Conservation (phyloP, 1,139 yeast genomes). For the Pneumocystis oryctolagi region DNA sequence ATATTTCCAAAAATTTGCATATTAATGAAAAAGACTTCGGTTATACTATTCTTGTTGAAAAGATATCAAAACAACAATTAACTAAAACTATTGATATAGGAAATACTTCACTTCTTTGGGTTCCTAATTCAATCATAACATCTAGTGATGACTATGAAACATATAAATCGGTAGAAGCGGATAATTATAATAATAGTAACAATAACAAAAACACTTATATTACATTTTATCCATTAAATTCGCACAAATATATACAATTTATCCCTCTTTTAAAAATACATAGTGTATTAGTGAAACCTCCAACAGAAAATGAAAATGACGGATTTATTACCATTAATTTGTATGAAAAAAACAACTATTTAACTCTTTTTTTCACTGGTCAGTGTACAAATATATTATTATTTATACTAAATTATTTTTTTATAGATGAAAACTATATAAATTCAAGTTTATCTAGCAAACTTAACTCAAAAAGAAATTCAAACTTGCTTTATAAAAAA, state of each 20-base stretch:
- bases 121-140: conserved; percentile 43
- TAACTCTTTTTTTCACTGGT: conserved; percentile 77
- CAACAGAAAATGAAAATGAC: conserved; percentile 79
- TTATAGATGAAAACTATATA: conserved; percentile 48
- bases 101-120: conserved; percentile 57
- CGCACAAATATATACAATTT: conserved; percentile 26
- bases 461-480: conserved; percentile 35
- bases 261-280: conserved; percentile 46
- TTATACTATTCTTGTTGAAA: background rate
- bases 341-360: conserved; percentile 48
- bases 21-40: background rate
- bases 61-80: background rate
- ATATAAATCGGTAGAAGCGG: conserved; percentile 41
- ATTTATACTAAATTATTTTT: background rate
- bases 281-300: conserved; percentile 69
- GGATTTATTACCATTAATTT: conserved; percentile 71
- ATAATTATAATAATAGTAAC: conserved; percentile 13
- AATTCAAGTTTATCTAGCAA: conserved; percentile 52
- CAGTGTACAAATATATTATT: background rate
- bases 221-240: background rate
- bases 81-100: conserved; percentile 30
- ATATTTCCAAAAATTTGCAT: background rate
- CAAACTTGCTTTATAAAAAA: conserved; percentile 57
- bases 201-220: conserved; percentile 3
- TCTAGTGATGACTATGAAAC: conserved; percentile 32